Evolutionary conservation across 2,329 filamentous ascomycete species (phyloP).

Genomic region (Pestalotiopsis sp.): DNA sequence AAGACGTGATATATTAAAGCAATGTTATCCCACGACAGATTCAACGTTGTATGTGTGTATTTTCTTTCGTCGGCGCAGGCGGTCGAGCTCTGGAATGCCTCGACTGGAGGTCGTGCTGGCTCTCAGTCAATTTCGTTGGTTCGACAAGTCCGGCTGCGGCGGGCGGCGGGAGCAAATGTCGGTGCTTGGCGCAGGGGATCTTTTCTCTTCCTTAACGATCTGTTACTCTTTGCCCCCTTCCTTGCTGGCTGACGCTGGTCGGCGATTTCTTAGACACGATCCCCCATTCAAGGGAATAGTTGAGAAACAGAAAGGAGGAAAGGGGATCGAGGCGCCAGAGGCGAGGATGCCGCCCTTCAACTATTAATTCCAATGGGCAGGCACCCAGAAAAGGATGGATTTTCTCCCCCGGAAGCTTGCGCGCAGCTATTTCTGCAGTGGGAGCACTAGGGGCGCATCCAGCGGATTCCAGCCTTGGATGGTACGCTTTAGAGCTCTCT

Average conservation of each 20-base stretch:
- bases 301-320: neutral
- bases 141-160: neutral
- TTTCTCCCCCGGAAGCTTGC: neutral
- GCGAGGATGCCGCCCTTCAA: neutral
- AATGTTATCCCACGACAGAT: neutral
- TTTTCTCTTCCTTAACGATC: neutral
- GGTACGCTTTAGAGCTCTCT: slow-evolving; percentile 1
- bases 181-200: neutral
- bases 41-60: neutral
- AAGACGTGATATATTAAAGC: neutral
- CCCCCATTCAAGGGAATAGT: neutral
- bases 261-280: neutral
- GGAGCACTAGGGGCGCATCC: neutral
- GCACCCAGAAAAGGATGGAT: neutral
- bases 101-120: neutral
- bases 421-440: neutral
- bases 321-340: neutral
- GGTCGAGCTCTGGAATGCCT: neutral
- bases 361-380: neutral
- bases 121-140: neutral
- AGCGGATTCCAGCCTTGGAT: neutral
- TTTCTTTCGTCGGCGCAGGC: neutral
- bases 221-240: neutral
- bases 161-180: neutral
- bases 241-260: neutral